A percentile compares a stretch with the other conserved stretches of the same genome.
These are phyloP conservation scores for Fusarium temperatum DNA, from an alignment of 2,329 filamentous ascomycete genomes.

Conservation along the genomic window DNA sequence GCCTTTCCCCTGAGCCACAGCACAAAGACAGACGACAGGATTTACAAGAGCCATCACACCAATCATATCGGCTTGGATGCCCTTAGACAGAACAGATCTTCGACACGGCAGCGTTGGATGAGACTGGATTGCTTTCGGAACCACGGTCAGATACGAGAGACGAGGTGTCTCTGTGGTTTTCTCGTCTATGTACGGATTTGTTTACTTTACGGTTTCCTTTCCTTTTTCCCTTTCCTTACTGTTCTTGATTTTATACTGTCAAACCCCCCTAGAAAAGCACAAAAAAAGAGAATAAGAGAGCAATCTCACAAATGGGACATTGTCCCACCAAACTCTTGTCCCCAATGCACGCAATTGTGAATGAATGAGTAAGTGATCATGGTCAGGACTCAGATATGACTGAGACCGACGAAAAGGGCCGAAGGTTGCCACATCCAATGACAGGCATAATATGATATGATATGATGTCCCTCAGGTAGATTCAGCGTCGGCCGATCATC, in stretches of 20 bases:
- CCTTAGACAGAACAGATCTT: constrained; percentile 14
- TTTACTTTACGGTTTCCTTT: neutral
- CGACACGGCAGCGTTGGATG: neutral
- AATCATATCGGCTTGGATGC: neutral
- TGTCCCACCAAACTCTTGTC: constrained; percentile 1
- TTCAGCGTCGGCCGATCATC: constrained; percentile 7
- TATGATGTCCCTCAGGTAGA: neutral
- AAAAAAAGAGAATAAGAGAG: constrained; percentile 23
- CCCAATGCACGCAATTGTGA: neutral
- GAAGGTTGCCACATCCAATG: constrained; percentile 9
- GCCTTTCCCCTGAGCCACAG: neutral
- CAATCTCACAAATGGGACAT: constrained; percentile 15
- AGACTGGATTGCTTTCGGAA: constrained; percentile 18
- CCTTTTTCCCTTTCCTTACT: neutral
- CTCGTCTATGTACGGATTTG: constrained; percentile 11
- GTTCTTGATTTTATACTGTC: neutral
- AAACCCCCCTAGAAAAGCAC: constrained; percentile 6
- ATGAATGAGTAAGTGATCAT: neutral
- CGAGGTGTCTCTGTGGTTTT: neutral
- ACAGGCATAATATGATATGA: neutral
- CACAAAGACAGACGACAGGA: neutral
- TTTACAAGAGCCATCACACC: neutral
- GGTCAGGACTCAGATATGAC: neutral
- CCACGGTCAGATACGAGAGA: neutral
- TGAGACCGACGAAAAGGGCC: constrained; percentile 17